phyloP scores from a whole-genome alignment of 2,329 filamentous ascomycete species.

The Scedosporium apiospermum region DNA sequence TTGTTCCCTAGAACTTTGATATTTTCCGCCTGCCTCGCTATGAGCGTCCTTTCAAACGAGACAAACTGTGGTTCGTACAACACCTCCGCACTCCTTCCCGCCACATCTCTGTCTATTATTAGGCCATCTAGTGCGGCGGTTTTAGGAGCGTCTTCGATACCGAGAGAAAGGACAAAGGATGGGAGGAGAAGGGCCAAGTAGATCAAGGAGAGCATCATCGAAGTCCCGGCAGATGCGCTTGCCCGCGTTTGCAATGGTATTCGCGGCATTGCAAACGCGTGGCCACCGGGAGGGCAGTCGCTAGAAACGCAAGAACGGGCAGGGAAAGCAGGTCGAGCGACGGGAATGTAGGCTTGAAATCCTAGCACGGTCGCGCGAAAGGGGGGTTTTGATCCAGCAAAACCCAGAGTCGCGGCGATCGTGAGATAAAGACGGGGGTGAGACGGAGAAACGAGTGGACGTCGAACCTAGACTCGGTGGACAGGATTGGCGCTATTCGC shows the following conservation, averaged over 20 bases:
- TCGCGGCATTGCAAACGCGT: conserved; percentile 44
- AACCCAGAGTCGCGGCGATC: background rate
- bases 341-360: background rate
- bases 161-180: conserved; percentile 52
- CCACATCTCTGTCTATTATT: conserved; percentile 5
- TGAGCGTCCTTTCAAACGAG: conserved; percentile 50
- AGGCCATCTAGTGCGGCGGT: conserved; percentile 9
- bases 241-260: conserved; percentile 64
- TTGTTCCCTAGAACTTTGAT: conserved; percentile 54
- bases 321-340: background rate
- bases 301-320: background rate
- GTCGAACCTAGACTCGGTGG: background rate
- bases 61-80: conserved; percentile 53
- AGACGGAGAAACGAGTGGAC: background rate
- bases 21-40: conserved; percentile 48
- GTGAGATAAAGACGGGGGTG: background rate
- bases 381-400: background rate
- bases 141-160: conserved; percentile 18
- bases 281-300: conserved; percentile 28
- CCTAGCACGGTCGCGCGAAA: background rate
- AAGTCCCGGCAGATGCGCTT: conserved; percentile 54
- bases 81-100: conserved; percentile 14
- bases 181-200: conserved; percentile 52
- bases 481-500: background rate
- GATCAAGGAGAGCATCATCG: conserved; percentile 48